These are phyloP conservation scores for Paecilomyces sp. DNA, from an alignment of 2,329 filamentous ascomycete genomes.

Conservation along the genomic window DNA sequence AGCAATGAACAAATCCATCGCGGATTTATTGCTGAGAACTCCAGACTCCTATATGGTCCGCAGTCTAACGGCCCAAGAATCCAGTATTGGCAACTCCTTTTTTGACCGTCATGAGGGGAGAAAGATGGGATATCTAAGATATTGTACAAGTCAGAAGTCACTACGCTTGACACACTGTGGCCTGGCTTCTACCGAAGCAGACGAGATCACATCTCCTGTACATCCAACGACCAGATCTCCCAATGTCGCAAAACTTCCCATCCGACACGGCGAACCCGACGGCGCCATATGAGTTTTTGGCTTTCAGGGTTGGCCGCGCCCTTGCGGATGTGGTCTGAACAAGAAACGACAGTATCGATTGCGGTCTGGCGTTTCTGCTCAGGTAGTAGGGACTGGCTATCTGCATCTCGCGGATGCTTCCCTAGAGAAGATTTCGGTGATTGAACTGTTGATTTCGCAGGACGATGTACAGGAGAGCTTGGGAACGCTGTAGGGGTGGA, in stretches of 20 bases:
- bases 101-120: neutral
- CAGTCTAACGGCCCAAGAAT: neutral
- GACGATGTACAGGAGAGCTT: neutral
- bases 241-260: slow-evolving; percentile 36
- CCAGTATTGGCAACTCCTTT: neutral
- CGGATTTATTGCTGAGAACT: neutral
- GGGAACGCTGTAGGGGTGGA: neutral
- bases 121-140: neutral
- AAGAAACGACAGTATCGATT: neutral
- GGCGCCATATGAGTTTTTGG: slow-evolving; percentile 19
- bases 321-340: neutral
- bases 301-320: slow-evolving; percentile 8
- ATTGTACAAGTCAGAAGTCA: neutral
- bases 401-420: slow-evolving; percentile 15
- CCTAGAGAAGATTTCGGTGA: slow-evolving; percentile 15
- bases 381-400: slow-evolving; percentile 5
- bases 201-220: slow-evolving; percentile 25
- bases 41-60: neutral
- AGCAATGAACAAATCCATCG: neutral
- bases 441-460: neutral
- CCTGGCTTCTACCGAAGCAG: neutral
- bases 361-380: neutral
- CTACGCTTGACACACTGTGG: neutral
- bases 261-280: slow-evolving; percentile 27
- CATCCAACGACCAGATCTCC: slow-evolving; percentile 39